phyloP scores from a whole-genome alignment of 768 basidiomycete genomes.

The Hygrocybe punicea region DNA sequence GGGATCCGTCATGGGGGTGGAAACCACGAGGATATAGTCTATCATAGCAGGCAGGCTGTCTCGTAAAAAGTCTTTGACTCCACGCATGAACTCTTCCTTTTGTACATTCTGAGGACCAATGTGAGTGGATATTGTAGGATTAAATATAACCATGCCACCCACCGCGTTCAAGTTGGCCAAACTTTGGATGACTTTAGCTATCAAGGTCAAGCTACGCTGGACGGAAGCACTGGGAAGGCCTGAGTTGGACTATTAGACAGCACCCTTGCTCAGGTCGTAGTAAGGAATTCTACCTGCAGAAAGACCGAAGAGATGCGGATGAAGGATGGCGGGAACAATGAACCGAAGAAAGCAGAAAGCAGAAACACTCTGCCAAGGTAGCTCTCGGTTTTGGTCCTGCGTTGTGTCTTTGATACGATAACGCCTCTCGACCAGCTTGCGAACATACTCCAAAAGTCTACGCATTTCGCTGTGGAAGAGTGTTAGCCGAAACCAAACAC shows the following conservation, averaged over 20 bases:
- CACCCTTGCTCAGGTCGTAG: background rate
- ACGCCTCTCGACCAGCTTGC: slow-evolving; percentile 66
- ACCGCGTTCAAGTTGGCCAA: slow-evolving; percentile 81
- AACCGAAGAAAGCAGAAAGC: slow-evolving; percentile 89
- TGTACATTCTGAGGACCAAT: slow-evolving; percentile 47
- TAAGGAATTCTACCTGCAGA: slow-evolving; percentile 52
- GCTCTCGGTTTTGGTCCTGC: slow-evolving; percentile 47
- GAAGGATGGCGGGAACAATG: slow-evolving; percentile 85
- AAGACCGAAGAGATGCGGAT: slow-evolving; percentile 80
- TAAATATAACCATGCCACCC: slow-evolving; percentile 23
- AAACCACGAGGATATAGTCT: slow-evolving; percentile 74
- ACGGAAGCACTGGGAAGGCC: slow-evolving; percentile 65
- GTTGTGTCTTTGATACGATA: slow-evolving; percentile 44
- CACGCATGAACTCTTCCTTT: slow-evolving; percentile 81
- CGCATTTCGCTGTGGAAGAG: slow-evolving; percentile 60
- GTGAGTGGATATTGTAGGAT: background rate
- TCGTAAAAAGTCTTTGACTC: slow-evolving; percentile 68
- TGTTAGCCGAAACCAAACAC: slow-evolving; percentile 6
- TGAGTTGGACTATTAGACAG: slow-evolving; percentile 28
- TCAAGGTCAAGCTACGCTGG: slow-evolving; percentile 76
- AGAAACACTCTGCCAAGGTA: slow-evolving; percentile 80
- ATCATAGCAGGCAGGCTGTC: slow-evolving; percentile 67
- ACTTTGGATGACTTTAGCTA: slow-evolving; percentile 88
- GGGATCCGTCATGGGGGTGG: slow-evolving; percentile 45
- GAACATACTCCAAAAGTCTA: slow-evolving; percentile 62